Evolutionary conservation across 2,329 filamentous ascomycete species (phyloP), one percentile per base, ranked within the genome.

Genomic region (Pestalotiopsis sp.): DNA sequence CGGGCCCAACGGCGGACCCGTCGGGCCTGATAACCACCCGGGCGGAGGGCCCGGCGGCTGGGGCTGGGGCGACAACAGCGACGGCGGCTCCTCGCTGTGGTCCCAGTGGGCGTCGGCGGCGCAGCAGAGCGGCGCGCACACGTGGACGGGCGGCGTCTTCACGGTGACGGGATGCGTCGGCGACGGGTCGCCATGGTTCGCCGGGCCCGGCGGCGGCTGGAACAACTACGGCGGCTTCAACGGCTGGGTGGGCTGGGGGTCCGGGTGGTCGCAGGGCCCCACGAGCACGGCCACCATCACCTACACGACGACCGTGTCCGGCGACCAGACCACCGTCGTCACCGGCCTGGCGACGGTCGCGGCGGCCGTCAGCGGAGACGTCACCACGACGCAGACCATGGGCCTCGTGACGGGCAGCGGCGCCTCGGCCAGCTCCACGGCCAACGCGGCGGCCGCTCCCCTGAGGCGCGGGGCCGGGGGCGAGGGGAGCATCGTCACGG

Each of bases 81-180:
- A 68, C 27, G 66, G 65, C 38, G 73, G 74, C 68, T 69, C 69
- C 66, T 67, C 72, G 65, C 74, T 76, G 70, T 77, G 74, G 75
- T 75, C 74, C 49, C 74, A 75, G 66, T 78, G 77, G 77, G 74
- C 77, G 45, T 78, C 77, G 77, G 74, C 77, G 41, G 74, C 74
- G 2, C 76, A 76, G 27, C 75, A 74, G 66, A 67, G 69, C 41
- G 72, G 72, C 6, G 76, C 77, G 5, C 72, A 72, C 59, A 81
- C 80, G 61, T 83, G 79, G 78, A 74, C 78, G 2, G 80, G 79
- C 60, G 78, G 79, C 57, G 77, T 76, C 20, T 81, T 80, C 68
- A 83, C 82, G 27, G 79, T 83, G 3, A 83, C 81, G 1, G 81
- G 81, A 1, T 84, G 82, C 70, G 76, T 79, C 36, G 83, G 80